Conservation (phyloP, 768 basidiomycete species). For the Porphyrellus cyaneotinctus region DNA sequence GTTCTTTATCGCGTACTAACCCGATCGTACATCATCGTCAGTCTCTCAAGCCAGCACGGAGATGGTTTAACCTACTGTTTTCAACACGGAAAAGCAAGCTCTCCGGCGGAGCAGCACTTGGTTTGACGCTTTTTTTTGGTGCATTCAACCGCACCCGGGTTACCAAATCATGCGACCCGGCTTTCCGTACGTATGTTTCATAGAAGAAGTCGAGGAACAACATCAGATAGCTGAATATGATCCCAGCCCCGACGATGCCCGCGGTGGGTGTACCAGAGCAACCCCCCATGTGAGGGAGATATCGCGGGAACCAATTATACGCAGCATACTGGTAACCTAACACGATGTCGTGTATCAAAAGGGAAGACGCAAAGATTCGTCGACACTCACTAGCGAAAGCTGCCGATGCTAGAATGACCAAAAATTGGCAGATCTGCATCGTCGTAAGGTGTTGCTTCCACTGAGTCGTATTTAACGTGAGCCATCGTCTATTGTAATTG, state of each 20-base stretch:
- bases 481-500: neutral
- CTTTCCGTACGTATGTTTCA: conserved; percentile 14
- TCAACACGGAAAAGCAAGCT: conserved; percentile 13
- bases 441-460: conserved; percentile 26
- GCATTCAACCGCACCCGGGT: neutral
- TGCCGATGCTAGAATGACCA: conserved; percentile 12
- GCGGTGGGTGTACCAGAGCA: conserved; percentile 15
- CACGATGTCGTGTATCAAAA: neutral
- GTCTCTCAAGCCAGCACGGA: neutral
- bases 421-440: conserved; percentile 22
- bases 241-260: conserved; percentile 6
- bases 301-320: conserved; percentile 15
- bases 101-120: neutral
- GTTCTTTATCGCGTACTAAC: neutral
- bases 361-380: neutral
- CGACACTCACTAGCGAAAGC: conserved; percentile 13
- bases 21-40: neutral
- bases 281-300: conserved; percentile 17
- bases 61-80: neutral
- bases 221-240: conserved; percentile 19
- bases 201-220: conserved; percentile 23
- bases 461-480: conserved; percentile 1
- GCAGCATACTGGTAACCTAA: conserved; percentile 20
- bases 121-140: neutral
- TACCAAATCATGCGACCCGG: neutral